A percentile compares a stretch with the other conserved stretches of the same genome.
phyloP scores from a whole-genome alignment of 2,329 filamentous ascomycete genomes.

The Talaromyces sp. region DNA sequence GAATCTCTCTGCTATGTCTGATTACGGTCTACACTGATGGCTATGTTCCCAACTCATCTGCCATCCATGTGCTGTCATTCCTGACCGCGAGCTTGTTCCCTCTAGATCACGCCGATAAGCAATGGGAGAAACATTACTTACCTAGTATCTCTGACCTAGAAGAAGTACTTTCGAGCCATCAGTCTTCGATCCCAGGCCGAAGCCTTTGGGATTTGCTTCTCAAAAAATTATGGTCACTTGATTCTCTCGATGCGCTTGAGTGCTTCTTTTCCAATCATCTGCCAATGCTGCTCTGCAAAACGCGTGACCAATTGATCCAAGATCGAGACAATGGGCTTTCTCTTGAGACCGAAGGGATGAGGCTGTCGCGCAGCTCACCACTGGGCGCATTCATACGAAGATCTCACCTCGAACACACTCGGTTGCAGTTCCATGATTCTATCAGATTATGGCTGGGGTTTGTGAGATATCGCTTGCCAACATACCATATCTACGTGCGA shows the following conservation, averaged over 20 bases:
- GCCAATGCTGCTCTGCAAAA: constrained; percentile 61
- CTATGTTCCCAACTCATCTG: constrained; percentile 68
- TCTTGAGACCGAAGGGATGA: constrained; percentile 57
- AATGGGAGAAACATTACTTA: constrained; percentile 34
- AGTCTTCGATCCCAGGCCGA: constrained; percentile 67
- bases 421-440: constrained; percentile 77
- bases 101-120: constrained; percentile 36
- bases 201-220: constrained; percentile 89
- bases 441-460: constrained; percentile 81
- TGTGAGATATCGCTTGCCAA: constrained; percentile 77
- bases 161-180: constrained; percentile 46
- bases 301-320: constrained; percentile 62
- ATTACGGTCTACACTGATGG: constrained; percentile 79
- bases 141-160: constrained; percentile 52
- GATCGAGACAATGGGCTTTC: constrained; percentile 58
- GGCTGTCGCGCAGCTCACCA: constrained; percentile 72
- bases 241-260: constrained; percentile 79
- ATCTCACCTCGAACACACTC: constrained; percentile 75
- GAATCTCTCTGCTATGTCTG: constrained; percentile 78
- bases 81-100: constrained; percentile 69
- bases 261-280: constrained; percentile 67
- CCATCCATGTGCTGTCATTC: constrained; percentile 76
- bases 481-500: constrained; percentile 63
- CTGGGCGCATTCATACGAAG: constrained; percentile 79
- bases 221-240: constrained; percentile 77